Conservation (phyloP, 2,329 filamentous ascomycete genomes). For the Pezicula carpinea region DNA sequence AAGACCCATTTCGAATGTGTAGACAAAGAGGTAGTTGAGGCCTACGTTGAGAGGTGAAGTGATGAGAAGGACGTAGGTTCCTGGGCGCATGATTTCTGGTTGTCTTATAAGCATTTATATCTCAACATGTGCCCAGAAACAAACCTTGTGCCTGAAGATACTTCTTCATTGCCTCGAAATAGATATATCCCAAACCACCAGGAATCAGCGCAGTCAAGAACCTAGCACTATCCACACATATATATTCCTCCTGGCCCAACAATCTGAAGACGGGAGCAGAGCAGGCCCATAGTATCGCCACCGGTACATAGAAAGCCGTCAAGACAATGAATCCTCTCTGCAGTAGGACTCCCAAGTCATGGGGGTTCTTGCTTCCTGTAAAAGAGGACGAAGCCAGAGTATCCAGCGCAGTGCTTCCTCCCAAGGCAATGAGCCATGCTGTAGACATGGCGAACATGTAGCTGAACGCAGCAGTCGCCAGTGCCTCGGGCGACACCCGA, state of each 20-base stretch:
- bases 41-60: constrained; percentile 77
- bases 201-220: constrained; percentile 74
- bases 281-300: constrained; percentile 69
- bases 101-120: constrained; percentile 5
- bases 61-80: constrained; percentile 76
- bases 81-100: constrained; percentile 66
- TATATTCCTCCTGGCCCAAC: constrained; percentile 73
- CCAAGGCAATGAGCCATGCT: constrained; percentile 80
- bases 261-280: constrained; percentile 70
- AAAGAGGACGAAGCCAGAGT: constrained; percentile 80
- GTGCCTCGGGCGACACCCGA: constrained; percentile 70
- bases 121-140: constrained; percentile 49
- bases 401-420: constrained; percentile 81
- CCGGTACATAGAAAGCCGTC: constrained; percentile 65
- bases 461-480: constrained; percentile 79
- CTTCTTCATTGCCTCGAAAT: constrained; percentile 83
- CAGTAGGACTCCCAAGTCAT: constrained; percentile 72
- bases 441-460: constrained; percentile 95
- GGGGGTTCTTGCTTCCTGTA: constrained; percentile 73
- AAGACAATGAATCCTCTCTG: constrained; percentile 74
- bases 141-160: constrained; percentile 84
- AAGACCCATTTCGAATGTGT: constrained; percentile 65
- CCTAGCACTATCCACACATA: constrained; percentile 66
- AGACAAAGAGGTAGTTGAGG: constrained; percentile 77
- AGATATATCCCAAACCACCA: constrained; percentile 80